Evolutionary conservation across 495 filamentous ascomycete genomes (phyloP).

Genomic region (Daldinia childiae): DNA sequence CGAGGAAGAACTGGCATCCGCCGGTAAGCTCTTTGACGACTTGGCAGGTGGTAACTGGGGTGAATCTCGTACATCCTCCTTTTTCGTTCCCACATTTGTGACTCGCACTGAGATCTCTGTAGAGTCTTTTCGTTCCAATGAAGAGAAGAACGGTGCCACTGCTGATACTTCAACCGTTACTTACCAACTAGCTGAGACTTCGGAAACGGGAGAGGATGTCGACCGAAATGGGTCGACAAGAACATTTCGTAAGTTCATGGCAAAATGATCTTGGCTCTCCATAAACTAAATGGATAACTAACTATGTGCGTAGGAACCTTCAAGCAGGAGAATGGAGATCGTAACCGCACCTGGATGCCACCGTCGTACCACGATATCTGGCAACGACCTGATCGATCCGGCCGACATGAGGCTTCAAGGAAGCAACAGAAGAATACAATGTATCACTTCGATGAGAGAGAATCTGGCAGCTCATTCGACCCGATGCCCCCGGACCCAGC

Average conservation of each 20-base stretch:
- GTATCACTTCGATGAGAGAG: not conserved
- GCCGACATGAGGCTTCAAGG: not conserved
- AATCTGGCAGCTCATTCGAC: not conserved
- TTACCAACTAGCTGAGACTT: constrained; percentile 22
- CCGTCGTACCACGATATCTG: not conserved
- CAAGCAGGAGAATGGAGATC: constrained; percentile 8
- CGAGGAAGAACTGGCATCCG: constrained; percentile 35
- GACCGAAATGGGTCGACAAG: not conserved
- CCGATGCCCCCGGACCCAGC: not conserved
- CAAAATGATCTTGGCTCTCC: not conserved
- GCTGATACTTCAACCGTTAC: not conserved
- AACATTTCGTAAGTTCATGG: constrained; percentile 28
- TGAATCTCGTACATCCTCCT: constrained; percentile 19
- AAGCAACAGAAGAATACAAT: not conserved
- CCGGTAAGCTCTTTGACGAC: constrained; percentile 40
- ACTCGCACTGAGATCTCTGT: constrained; percentile 42
- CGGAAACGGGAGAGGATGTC: constrained; percentile 2
- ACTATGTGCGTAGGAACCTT: constrained; percentile 29
- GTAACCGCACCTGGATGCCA: not conserved
- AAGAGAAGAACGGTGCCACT: constrained; percentile 2
- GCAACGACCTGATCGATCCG: not conserved
- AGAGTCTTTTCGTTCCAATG: constrained; percentile 31
- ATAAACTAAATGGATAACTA: not conserved
- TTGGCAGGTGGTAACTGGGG: constrained; percentile 9
- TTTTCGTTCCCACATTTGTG: constrained; percentile 17